Percentiles rank a stretch among this genome's conserved stretches.
phyloP scores from a whole-genome alignment of 768 basidiomycete species.

The Termitomyces sp. region DNA sequence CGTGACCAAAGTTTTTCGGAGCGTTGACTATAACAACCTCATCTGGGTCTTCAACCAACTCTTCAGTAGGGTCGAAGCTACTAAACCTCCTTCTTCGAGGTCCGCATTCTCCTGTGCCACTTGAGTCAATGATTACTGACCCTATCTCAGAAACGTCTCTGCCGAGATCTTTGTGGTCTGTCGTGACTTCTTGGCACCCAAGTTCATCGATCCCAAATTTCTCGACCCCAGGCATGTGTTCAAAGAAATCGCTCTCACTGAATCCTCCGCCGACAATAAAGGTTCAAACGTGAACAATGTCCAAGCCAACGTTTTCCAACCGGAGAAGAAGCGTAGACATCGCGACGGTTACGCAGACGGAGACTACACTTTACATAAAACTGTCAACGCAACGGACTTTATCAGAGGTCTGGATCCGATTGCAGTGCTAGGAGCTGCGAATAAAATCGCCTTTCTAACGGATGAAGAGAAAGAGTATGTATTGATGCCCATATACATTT shows the following conservation, averaged over 20 bases:
- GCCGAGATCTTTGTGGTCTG: slow-evolving; percentile 99
- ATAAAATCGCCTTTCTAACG: slow-evolving; percentile 72
- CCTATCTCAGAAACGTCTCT: slow-evolving; percentile 79
- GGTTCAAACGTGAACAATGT: slow-evolving; percentile 62
- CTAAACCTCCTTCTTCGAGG: slow-evolving; percentile 97
- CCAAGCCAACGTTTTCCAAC: slow-evolving; percentile 92
- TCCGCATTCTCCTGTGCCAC: slow-evolving; percentile 29
- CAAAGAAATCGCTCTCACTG: slow-evolving; percentile 72
- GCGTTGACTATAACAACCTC: slow-evolving; percentile 96
- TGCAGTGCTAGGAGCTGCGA: slow-evolving; percentile 71
- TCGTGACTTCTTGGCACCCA: slow-evolving; percentile 90
- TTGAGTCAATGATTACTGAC: slow-evolving; percentile 7
- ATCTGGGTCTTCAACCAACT: slow-evolving; percentile 99
- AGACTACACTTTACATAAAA: slow-evolving; percentile 86
- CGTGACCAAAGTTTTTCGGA: slow-evolving; percentile 97
- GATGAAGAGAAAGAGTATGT: slow-evolving; percentile 83
- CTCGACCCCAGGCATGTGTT: slow-evolving; percentile 97
- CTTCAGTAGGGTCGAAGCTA: slow-evolving; percentile 95
- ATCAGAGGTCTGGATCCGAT: slow-evolving; percentile 72
- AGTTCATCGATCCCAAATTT: slow-evolving; percentile 96
- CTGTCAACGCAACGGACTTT: slow-evolving; percentile 68
- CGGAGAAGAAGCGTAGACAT: slow-evolving; percentile 91
- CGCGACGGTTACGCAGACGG: slow-evolving; percentile 96
- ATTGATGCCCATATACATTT: slow-evolving; percentile 1
- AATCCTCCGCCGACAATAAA: slow-evolving; percentile 43